Percentiles rank a stretch among this genome's conserved stretches.
These are phyloP conservation scores for Lachnellula willkommii DNA, from an alignment of 2,329 filamentous ascomycete species.

Conservation along the genomic window DNA sequence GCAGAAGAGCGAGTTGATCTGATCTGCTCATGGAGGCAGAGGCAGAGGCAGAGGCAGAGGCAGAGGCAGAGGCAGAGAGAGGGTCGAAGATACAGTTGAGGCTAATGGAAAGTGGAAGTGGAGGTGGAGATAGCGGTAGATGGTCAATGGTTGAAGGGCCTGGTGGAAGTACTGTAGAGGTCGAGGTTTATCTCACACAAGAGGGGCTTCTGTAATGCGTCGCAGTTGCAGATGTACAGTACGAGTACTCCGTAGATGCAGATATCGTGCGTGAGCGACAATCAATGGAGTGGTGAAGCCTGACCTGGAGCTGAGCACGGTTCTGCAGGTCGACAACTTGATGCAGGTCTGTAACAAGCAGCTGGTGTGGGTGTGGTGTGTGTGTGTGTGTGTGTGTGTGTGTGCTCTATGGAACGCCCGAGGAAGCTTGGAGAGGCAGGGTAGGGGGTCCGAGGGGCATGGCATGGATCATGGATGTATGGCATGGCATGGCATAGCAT, in stretches of 20 bases:
- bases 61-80: background rate
- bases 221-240: background rate
- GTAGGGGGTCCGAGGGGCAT: background rate
- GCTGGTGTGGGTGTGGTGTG: background rate
- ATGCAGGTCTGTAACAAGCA: constrained; percentile 35
- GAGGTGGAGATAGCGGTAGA: background rate
- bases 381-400: background rate
- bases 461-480: no score
- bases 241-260: background rate
- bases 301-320: constrained; percentile 5
- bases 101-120: background rate
- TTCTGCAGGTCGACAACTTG: constrained; percentile 32
- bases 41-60: constrained; percentile 1
- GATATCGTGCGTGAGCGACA: constrained; percentile 3
- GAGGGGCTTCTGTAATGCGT: background rate
- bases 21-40: background rate
- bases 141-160: no score
- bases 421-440: constrained; percentile 26
- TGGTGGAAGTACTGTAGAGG: background rate
- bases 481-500: no score
- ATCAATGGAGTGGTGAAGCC: background rate
- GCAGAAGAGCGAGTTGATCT: background rate
- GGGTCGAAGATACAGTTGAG: background rate
- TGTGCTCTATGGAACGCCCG: constrained; percentile 27
- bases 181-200: background rate